phyloP scores from a whole-genome alignment of 108 stramenopile species.

The Thalassiosira profunda region DNA sequence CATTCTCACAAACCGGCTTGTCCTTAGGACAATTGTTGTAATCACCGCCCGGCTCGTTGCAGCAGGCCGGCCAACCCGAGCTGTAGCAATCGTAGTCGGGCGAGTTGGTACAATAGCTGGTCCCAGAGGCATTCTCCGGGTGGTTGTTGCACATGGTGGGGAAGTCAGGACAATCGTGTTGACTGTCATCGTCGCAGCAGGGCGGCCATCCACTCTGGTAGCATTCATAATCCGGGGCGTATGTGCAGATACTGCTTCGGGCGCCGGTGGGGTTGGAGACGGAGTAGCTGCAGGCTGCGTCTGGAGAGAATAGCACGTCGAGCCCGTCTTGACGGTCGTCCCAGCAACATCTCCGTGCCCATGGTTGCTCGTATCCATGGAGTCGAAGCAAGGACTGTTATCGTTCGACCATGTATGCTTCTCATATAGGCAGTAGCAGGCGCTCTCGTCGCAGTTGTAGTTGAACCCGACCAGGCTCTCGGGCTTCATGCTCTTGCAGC shows the following conservation, averaged over 20 bases:
- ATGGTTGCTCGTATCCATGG: neutral
- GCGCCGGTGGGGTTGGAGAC: neutral
- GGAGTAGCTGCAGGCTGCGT: neutral
- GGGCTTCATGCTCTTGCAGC: neutral
- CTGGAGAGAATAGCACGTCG: neutral
- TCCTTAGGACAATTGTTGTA: neutral
- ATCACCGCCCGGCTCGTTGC: neutral
- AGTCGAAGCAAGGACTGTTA: neutral
- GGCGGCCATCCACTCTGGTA: neutral
- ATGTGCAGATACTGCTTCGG: neutral
- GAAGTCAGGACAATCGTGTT: neutral
- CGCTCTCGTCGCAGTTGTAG: neutral
- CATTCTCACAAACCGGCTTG: neutral
- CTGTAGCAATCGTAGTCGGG: neutral
- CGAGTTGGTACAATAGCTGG: neutral
- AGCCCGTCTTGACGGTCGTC: neutral
- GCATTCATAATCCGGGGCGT: conserved; percentile 3
- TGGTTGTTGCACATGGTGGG: neutral
- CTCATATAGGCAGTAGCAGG: conserved; percentile 2
- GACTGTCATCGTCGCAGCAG: neutral
- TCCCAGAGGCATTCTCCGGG: neutral
- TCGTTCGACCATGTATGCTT: neutral
- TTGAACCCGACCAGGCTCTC: neutral
- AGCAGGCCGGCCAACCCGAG: neutral
- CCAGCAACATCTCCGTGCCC: neutral